These are phyloP conservation scores for Penicillium angulare DNA, from an alignment of 495 filamentous ascomycete species.

Conservation along the genomic window DNA sequence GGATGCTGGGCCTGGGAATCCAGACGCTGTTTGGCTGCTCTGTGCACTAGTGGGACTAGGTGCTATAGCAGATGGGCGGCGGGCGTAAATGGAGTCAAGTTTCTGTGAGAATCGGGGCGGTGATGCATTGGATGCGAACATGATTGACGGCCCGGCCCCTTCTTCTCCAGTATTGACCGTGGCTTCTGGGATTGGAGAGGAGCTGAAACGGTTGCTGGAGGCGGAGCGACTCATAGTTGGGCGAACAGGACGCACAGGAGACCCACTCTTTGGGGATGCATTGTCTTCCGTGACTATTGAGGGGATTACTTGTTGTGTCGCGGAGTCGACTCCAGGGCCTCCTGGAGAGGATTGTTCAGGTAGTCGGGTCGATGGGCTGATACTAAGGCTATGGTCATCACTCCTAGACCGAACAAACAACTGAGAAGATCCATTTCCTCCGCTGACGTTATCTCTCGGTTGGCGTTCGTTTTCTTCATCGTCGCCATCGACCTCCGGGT, in stretches of 20 bases:
- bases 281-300: constrained; percentile 48
- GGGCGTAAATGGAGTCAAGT: constrained; percentile 56
- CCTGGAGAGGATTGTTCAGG: constrained; percentile 13
- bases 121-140: constrained; percentile 62
- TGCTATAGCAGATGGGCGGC: constrained; percentile 24
- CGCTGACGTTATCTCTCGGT: too few relatives aligned
- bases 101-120: constrained; percentile 30
- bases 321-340: too few relatives aligned
- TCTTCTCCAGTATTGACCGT: constrained; percentile 56
- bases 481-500: constrained; percentile 23
- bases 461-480: constrained; percentile 39
- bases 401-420: constrained; percentile 20
- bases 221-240: constrained; percentile 33
- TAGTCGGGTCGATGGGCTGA: constrained; percentile 13
- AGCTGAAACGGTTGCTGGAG: constrained; percentile 62
- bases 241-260: constrained; percentile 11
- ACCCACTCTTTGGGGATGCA: constrained; percentile 33
- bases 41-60: constrained; percentile 13
- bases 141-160: constrained; percentile 68
- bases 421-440: constrained; percentile 10
- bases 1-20: constrained; percentile 53
- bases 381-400: constrained; percentile 16
- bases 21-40: constrained; percentile 34
- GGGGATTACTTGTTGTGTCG: constrained; percentile 30
- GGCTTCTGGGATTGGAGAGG: constrained; percentile 71